Base-by-base conservation (phyloP, 306 rosid genomes). In the Medicago arabica region DNA sequence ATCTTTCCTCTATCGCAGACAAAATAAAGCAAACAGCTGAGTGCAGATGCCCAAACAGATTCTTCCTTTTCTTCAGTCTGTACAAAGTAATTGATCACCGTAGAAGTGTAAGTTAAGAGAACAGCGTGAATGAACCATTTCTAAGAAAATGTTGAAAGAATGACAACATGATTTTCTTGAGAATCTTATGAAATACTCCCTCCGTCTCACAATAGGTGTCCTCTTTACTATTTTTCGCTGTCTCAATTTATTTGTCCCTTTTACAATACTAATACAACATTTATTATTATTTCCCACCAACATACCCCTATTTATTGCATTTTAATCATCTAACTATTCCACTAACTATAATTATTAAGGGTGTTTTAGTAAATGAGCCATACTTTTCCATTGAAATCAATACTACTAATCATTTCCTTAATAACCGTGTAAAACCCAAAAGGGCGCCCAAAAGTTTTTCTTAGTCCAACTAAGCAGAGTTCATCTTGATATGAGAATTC, bases 21-120 rank as follows among this genome's bases (percentile, higher is more conserved):
- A 84, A 96, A 96, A 90, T 96, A 96, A 34, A 96, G 92, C 86
- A 96, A 81, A 87, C 99, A 96, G 90, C 99, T 96, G 41, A 96
- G 89, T 43, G 97, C 99, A 85, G 98, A 92, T 78, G 99, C 96
- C 99, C 99, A 92, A 67, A 96, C 96, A 59, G 96, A 84, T 82
- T 96, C 99, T 80, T 92, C 99, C 81, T 74, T 85, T 87, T 96
- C 99, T 85, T 92, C 96, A 67, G 77, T 86, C 99, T 96, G 90
- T 49, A 81, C 43, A 46, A 82, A 66, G 51, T 23, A 59, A 74
- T 62, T 72, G 55, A 78, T 70, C 63, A 40, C 40, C 57, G 70
- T 16, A 12, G 59, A 51, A 74, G 23, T 62, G 72, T 49, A 61
- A 75, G 66, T 71, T 16, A 40, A 51, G 68, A 71, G 14, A 60